Conservation (phyloP, 2,329 filamentous ascomycete genomes). For the Hymenotorrendiella dingleyae region DNA sequence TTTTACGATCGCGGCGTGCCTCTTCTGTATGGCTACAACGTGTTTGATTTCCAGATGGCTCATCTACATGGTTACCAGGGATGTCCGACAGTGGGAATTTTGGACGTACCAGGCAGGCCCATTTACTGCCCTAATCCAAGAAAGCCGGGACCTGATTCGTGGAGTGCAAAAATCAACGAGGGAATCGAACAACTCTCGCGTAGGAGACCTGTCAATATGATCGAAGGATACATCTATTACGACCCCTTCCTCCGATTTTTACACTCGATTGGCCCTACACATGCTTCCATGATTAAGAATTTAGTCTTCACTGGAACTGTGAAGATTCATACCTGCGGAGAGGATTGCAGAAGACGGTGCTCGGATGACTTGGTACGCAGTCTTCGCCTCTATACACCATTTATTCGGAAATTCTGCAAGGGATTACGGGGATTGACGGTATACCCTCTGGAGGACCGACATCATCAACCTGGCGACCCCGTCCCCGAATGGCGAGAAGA, state of each 20-base stretch:
- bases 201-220: neutral
- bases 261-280: conserved; percentile 7
- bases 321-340: conserved; percentile 2
- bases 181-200: neutral
- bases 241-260: conserved; percentile 14
- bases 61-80: no score
- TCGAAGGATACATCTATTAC: conserved; percentile 9
- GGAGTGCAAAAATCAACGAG: neutral
- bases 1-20: neutral
- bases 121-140: neutral
- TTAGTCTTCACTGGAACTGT: neutral
- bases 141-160: neutral
- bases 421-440: neutral
- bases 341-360: no score
- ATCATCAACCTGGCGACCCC: neutral
- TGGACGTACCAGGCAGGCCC: no score
- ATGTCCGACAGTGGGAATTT: no score
- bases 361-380: neutral
- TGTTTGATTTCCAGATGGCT: neutral
- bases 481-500: neutral
- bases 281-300: conserved; percentile 1
- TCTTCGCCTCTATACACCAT: neutral
- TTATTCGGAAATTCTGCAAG: neutral
- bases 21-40: neutral
- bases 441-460: neutral